Evolutionary conservation across 2,329 filamentous ascomycete genomes (phyloP), one percentile per base, ranked within the genome.

Genomic region (Scopulariopsis brevicaulis): DNA sequence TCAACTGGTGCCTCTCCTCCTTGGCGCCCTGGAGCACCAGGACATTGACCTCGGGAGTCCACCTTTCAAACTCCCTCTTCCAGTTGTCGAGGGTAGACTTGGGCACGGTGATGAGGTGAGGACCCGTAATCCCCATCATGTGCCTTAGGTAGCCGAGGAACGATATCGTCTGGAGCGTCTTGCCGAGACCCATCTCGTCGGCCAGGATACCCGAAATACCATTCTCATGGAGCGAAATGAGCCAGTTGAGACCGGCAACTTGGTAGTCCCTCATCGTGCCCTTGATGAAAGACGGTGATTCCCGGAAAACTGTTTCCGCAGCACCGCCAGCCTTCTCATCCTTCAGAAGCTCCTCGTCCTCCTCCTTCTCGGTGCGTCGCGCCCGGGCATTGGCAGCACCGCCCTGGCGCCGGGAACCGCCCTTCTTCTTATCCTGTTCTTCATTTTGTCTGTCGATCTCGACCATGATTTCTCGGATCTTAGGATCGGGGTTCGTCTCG

Each of bases 71-170:
- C 70, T 99, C 94, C 65, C 94, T 85, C 73, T 92, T 90, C 94
- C 94, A 99, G 72, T 99, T 99, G 74, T 99, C 93, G 7, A 99
- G 81, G 0, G 94, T 99, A 14, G 94, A 97, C 70, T 99, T 99
- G 50, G 94, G 94, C 5, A 99, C 94, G 5, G 83, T 88, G 56
- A 99, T 82, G 51, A 99, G 77, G 73, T 99, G 94, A 5, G 94
- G 94, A 0, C 94, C 94, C 7, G 82, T 90, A 64, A 92, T 97
- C 61, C 85, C 90, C 72, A 90, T 87, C 60, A 96, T 84, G 72
- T 96, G 94, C 66, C 94, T 86, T 51, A 99, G 78, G 68, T 99
- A 99, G 3, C 94, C 94, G 37, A 99, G 75, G 73, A 99, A 99
- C 1, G 94, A 88, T 60, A 99, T 99, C 0, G 94, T 99, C 73